Evolutionary conservation across 441 rosid genomes (phyloP).

Genomic region (Erodium trifolium): DNA sequence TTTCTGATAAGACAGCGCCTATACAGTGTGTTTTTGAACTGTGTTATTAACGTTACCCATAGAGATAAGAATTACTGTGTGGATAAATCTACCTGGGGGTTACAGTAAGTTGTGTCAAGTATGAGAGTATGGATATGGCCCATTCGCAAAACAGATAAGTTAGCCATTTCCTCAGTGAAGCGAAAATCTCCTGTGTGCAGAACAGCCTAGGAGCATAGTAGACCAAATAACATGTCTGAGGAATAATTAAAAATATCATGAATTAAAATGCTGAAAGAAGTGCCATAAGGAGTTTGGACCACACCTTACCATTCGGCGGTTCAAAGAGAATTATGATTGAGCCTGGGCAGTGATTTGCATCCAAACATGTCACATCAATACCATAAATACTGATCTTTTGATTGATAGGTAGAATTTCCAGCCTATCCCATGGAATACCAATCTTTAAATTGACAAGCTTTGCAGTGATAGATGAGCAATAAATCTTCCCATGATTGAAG

Average conservation of each 20-base stretch:
- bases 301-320: constrained; percentile 85
- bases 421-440: constrained; percentile 75
- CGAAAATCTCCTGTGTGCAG: constrained; percentile 96
- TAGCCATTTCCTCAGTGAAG: constrained; percentile 50
- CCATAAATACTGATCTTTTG: constrained; percentile 60
- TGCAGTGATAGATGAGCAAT: constrained; percentile 81
- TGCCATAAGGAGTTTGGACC: constrained; percentile 23
- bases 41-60: no score
- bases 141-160: constrained; percentile 27
- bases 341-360: constrained; percentile 96
- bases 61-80: not conserved
- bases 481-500: constrained; percentile 79
- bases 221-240: constrained; percentile 11
- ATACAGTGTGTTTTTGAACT: no score
- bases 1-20: no score
- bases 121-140: constrained; percentile 60
- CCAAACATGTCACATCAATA: constrained; percentile 65
- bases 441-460: constrained; percentile 76
- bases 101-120: constrained; percentile 91
- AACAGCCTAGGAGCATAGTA: constrained; percentile 45
- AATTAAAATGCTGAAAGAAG: not conserved
- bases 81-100: constrained; percentile 51
- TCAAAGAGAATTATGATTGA: constrained; percentile 75
- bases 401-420: constrained; percentile 63
- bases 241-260: constrained; percentile 7